Conservation (phyloP, 1,139 yeast species). For the Debaryomyces sp. region DNA sequence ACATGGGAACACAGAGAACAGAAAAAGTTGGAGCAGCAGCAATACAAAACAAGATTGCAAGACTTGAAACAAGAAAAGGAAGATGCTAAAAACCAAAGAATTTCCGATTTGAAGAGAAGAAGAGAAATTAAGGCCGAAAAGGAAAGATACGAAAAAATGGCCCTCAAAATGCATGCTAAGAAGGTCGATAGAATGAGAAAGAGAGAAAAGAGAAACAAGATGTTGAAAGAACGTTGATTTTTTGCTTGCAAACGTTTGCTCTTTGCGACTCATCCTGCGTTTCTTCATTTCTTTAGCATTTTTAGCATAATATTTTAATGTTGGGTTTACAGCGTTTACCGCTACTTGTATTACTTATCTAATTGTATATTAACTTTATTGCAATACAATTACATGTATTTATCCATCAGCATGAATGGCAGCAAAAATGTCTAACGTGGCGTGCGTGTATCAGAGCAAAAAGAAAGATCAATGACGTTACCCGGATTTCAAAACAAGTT, state of each 20-base stretch:
- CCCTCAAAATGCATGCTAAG: slow-evolving; percentile 76
- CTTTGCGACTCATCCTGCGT: background rate
- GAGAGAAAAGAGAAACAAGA: slow-evolving; percentile 80
- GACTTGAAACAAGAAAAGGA: slow-evolving; percentile 65
- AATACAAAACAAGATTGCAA: slow-evolving; percentile 55
- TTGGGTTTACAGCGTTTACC: background rate
- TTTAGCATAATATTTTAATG: background rate
- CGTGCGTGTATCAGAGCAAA: background rate
- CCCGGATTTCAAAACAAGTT: slow-evolving; percentile 6
- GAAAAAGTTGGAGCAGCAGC: slow-evolving; percentile 42
- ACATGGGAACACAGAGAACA: slow-evolving; percentile 35
- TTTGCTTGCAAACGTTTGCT: too few relatives aligned
- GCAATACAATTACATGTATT: background rate
- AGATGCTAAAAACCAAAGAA: slow-evolving; percentile 48
- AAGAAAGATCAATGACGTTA: slow-evolving; percentile 2
- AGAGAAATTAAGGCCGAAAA: slow-evolving; percentile 71
- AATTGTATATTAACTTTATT: background rate
- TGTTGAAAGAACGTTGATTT: slow-evolving; percentile 64
- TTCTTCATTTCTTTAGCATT: background rate
- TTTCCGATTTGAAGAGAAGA: slow-evolving; percentile 62
- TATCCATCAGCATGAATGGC: background rate
- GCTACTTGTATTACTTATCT: background rate
- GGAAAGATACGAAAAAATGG: slow-evolving; percentile 71
- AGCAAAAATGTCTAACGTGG: slow-evolving; percentile 1
- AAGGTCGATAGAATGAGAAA: slow-evolving; percentile 77